Evolutionary conservation across 768 basidiomycete species (phyloP).

Genomic region (Filobasidium floriforme): DNA sequence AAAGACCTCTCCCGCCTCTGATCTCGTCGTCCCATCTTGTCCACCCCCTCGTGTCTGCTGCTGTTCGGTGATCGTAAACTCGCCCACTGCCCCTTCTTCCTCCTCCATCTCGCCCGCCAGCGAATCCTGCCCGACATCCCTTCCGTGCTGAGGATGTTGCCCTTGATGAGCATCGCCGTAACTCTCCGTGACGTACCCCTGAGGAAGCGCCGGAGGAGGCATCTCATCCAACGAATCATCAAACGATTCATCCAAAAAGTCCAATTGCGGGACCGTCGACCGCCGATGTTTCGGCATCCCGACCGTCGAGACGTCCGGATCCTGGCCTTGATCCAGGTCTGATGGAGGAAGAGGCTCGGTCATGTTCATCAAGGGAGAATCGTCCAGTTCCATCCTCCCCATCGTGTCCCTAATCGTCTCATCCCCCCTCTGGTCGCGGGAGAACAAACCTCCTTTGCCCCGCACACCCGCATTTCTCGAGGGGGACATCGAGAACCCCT

Average conservation of each 20-base stretch:
- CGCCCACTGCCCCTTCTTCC: neutral
- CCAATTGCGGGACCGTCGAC: neutral
- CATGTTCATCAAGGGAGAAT: neutral
- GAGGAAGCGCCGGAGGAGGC: conserved; percentile 8
- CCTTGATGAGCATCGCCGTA: neutral
- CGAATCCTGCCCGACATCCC: conserved; percentile 7
- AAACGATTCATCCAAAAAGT: conserved; percentile 18
- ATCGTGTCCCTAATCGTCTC: conserved; percentile 9
- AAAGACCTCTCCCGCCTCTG: conserved; percentile 24
- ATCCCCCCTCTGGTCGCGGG: conserved; percentile 6
- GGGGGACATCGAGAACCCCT: neutral
- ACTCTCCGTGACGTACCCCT: conserved; percentile 3
- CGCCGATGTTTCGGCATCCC: conserved; percentile 17
- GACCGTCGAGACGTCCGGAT: conserved; percentile 12
- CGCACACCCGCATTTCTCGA: neutral
- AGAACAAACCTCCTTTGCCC: conserved; percentile 9
- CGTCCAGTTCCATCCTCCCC: neutral
- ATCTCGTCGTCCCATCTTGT: conserved; percentile 1
- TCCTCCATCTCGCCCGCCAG: neutral
- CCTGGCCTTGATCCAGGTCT: neutral
- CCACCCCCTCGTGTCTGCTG: neutral
- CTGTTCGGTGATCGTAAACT: conserved; percentile 5
- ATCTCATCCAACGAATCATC: conserved; percentile 19
- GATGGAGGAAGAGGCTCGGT: neutral
- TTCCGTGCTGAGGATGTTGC: neutral